phyloP scores from a whole-genome alignment of 306 rosid species.

The Rosa lucieae region DNA sequence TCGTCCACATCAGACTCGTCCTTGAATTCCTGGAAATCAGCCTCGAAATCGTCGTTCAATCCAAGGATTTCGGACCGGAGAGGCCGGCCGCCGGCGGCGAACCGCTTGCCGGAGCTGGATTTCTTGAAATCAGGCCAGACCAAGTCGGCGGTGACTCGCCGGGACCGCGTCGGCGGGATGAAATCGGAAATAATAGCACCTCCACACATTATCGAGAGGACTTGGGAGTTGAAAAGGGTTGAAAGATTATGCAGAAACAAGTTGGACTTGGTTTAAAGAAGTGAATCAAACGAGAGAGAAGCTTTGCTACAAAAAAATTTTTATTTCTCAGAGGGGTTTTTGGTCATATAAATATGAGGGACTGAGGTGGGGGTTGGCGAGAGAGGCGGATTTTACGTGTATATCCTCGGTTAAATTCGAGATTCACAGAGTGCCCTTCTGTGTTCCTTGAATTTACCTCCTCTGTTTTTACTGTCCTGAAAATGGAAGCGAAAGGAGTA shows the following conservation, averaged over 20 bases:
- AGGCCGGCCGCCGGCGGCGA: constrained; percentile 30
- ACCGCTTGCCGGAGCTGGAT: constrained; percentile 28
- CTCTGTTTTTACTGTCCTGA: background rate
- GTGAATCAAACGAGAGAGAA: background rate
- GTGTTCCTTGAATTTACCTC: background rate
- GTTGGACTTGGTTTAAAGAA: background rate
- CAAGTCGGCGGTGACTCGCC: constrained; percentile 56
- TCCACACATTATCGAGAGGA: constrained; percentile 64
- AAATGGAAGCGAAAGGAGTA: background rate
- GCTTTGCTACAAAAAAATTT: background rate
- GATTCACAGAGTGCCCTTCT: constrained; percentile 16
- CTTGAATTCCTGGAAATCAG: constrained; percentile 78
- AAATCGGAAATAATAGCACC: constrained; percentile 95
- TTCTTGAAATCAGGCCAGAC: constrained; percentile 74
- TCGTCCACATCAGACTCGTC: constrained; percentile 77
- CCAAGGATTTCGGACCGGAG: constrained; percentile 32
- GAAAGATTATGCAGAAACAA: background rate
- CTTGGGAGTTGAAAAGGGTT: background rate
- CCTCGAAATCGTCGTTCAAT: constrained; percentile 77
- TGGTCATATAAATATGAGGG: constrained; percentile 21
- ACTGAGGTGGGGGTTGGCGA: background rate
- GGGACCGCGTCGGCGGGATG: constrained; percentile 51
- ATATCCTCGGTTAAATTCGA: constrained; percentile 27
- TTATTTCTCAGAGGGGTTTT: background rate
- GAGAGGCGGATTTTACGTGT: constrained; percentile 14